Evolutionary conservation across 2,329 filamentous ascomycete genomes (phyloP).

Genomic region (Penicillium sp.): DNA sequence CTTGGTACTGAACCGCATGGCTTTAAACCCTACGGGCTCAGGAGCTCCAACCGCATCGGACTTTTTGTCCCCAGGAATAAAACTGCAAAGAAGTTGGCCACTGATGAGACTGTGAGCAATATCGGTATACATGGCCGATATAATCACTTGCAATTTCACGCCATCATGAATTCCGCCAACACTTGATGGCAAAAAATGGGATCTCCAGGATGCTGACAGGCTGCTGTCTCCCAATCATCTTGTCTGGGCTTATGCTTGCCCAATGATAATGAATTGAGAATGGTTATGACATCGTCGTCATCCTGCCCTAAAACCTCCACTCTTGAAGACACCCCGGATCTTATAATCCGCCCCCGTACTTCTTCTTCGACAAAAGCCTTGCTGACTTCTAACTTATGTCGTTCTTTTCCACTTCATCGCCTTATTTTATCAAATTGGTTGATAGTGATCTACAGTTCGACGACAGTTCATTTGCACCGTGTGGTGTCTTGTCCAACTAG

Average conservation of each 20-base stretch:
- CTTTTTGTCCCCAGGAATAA: neutral
- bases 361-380: neutral
- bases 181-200: neutral
- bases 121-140: neutral
- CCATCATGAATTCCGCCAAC: neutral
- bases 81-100: neutral
- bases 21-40: neutral
- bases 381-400: neutral
- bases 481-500: neutral
- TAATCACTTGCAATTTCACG: neutral
- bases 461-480: neutral
- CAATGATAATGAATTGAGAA: neutral
- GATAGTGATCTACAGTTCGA: neutral
- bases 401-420: neutral
- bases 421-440: neutral
- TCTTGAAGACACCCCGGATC: neutral
- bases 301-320: neutral
- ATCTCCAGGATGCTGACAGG: neutral
- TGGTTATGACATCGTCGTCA: constrained; percentile 5
- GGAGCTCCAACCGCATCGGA: neutral
- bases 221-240: neutral
- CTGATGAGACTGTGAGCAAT: neutral
- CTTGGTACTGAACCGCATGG: neutral
- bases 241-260: neutral
- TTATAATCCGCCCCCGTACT: constrained; percentile 1